Evolutionary conservation across 1,284 basidiomycete genomes (phyloP), one percentile per base, ranked within the genome.

Genomic region (Cutaneotrichosporon cavernicola): DNA sequence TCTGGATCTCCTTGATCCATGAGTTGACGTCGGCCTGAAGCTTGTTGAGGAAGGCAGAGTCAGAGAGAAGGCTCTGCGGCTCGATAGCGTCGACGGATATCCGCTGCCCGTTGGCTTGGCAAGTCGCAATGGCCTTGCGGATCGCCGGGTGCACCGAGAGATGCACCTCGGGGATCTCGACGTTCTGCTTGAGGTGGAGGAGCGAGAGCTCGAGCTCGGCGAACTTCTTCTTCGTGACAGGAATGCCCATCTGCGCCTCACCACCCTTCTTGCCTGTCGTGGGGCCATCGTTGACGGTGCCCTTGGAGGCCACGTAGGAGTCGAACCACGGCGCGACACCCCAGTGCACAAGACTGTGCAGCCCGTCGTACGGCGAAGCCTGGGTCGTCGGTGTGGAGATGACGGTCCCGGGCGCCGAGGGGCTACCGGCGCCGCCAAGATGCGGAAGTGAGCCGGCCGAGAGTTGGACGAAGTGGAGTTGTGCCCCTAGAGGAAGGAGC

Each of bases 261-360:
- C 90, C 90, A 11, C 85, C 86, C 65, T 92, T 91, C 77, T 92
- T 92, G 60, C 85, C 84, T n/a, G 86, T 86, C 50, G 88, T 83
- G 18, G 87, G 82, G 3, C 89, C 89, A 4, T 76, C 76, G 10
- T 63, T 52, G 22, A 72, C 49, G 4, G 52, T 65, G 55, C 73
- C 73, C 64, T 80, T 77, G 57, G 84, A 83, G 58, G 78, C 82
- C 34, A 97, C 92, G 73, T 97, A 98, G 14, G 94, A 94, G 79
- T 98, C 95, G 73, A 99, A 98, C 89, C 93, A 98, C 0, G 96
- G 95, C 68, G 97, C 95, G 56, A 98, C 93, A 73, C 93, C 96
- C 69, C 88, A 90, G 75, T 96, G 97, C 13, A 99, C 93, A 31
- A 99, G 87, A n/a, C 92, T 91, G 79, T 98, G 95, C 21, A 99